phyloP scores from a whole-genome alignment of 352 stramenopile genomes.

The Phytophthora nicotianae region DNA sequence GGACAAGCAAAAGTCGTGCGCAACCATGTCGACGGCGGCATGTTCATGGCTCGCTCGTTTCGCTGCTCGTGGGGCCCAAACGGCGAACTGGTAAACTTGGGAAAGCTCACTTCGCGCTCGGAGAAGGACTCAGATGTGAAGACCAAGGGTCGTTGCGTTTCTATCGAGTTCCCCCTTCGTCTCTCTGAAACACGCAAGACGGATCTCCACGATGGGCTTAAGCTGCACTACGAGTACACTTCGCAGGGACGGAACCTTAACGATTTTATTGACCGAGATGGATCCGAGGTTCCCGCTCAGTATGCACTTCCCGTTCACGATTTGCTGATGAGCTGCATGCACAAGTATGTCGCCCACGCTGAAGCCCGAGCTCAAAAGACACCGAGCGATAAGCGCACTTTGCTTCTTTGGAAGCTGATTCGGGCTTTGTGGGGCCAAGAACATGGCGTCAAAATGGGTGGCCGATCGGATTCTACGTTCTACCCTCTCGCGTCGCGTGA shows the following conservation, averaged over 20 bases:
- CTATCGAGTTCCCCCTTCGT: constrained; percentile 60
- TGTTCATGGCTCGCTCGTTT: constrained; percentile 85
- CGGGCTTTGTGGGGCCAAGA: constrained; percentile 83
- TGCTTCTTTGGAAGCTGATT: constrained; percentile 75
- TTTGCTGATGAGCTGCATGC: constrained; percentile 58
- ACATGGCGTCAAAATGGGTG: constrained; percentile 40
- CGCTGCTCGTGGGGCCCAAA: constrained; percentile 83
- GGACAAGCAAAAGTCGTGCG: constrained; percentile 37
- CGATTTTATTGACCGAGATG: constrained; percentile 36
- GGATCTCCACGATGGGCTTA: constrained; percentile 56
- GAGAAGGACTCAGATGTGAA: constrained; percentile 26
- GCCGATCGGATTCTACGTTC: constrained; percentile 31
- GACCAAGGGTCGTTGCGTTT: constrained; percentile 34
- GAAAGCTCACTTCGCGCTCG: constrained; percentile 41
- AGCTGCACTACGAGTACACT: constrained; percentile 63
- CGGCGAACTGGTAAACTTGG: constrained; percentile 72
- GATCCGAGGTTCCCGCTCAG: constrained; percentile 34
- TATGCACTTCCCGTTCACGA: constrained; percentile 59
- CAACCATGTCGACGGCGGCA: constrained; percentile 63
- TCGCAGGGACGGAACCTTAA: constrained; percentile 32
- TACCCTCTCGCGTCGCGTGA: constrained; percentile 64
- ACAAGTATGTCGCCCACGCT: constrained; percentile 62
- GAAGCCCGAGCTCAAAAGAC: constrained; percentile 33
- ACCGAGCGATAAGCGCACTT: constrained; percentile 21
- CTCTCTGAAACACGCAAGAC: constrained; percentile 40